A percentile compares a stretch with the other conserved stretches of the same genome.
Evolutionary conservation across 2,329 filamentous ascomycete species (phyloP).

Genomic region (Triangularia verruculosa): DNA sequence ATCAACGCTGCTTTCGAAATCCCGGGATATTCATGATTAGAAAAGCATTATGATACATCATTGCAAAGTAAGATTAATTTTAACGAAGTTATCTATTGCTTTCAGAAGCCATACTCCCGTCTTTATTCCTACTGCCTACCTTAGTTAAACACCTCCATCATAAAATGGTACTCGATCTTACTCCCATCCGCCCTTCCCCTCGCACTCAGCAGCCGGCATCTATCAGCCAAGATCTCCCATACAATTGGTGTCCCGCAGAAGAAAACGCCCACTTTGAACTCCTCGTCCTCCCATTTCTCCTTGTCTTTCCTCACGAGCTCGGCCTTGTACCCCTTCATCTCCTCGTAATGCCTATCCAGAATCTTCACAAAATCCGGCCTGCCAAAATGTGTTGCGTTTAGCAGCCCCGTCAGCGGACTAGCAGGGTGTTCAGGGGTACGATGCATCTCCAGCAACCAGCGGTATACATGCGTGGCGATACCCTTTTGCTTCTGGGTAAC

Average conservation of each 20-base stretch:
- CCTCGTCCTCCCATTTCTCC: conserved; percentile 28
- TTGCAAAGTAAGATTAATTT: no score
- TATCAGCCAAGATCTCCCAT: conserved; percentile 54
- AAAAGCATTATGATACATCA: no score
- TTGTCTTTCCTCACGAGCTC: neutral
- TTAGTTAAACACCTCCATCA: conserved; percentile 51
- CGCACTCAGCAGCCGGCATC: conserved; percentile 48
- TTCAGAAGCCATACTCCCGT: no score
- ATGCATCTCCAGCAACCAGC: conserved; percentile 55
- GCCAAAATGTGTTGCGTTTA: conserved; percentile 53
- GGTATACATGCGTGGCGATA: conserved; percentile 53
- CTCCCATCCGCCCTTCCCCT: conserved; percentile 50
- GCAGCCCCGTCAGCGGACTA: conserved; percentile 52
- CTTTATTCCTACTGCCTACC: no score
- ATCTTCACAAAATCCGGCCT: conserved; percentile 52
- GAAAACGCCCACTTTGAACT: conserved; percentile 52
- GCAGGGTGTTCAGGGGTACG: conserved; percentile 49
- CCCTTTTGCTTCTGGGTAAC: conserved; percentile 53
- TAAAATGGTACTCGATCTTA: conserved; percentile 54
- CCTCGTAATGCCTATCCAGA: conserved; percentile 52
- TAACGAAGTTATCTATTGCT: no score
- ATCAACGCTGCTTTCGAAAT: no score
- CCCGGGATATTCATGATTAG: no score
- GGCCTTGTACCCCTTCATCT: conserved; percentile 41
- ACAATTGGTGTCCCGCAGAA: conserved; percentile 56